Evolutionary conservation across 441 rosid genomes (phyloP).

Genomic region (Syzygium syzygioides): DNA sequence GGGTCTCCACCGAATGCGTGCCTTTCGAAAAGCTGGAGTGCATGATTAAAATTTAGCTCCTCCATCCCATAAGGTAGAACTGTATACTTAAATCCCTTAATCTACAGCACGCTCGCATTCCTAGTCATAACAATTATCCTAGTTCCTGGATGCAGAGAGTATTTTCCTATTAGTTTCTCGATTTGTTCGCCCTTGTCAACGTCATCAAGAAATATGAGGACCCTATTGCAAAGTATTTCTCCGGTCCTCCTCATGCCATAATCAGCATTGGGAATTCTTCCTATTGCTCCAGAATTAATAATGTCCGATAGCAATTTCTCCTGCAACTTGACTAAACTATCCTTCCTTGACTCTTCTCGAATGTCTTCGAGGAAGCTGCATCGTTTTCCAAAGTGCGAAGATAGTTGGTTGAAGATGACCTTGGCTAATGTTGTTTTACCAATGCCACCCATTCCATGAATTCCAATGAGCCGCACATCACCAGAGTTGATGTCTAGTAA

Average conservation of each 20-base stretch:
- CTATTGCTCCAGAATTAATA: not conserved
- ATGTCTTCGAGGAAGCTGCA: not conserved
- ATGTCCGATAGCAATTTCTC: not conserved
- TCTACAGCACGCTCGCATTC: not conserved
- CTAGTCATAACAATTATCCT: not conserved
- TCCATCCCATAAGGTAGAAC: not conserved
- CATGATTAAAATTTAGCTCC: not conserved
- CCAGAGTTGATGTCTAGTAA: not conserved
- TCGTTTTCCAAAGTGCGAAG: not conserved
- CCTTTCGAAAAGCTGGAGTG: not conserved
- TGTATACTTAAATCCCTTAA: not conserved
- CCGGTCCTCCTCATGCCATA: not conserved
- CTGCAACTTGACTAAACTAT: not conserved
- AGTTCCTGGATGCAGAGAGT: not conserved
- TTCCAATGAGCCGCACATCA: not conserved
- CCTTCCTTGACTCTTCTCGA: not conserved
- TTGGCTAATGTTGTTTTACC: not conserved
- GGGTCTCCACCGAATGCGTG: not conserved
- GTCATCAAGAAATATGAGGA: not conserved
- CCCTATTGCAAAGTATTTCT: not conserved
- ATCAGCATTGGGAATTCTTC: not conserved
- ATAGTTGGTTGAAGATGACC: not conserved
- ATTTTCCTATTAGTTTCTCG: not conserved
- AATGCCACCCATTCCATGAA: not conserved
- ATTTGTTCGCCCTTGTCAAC: not conserved